Evolutionary conservation across 2,329 filamentous ascomycete genomes (phyloP).

Genomic region (Colletotrichum cordylinicola): DNA sequence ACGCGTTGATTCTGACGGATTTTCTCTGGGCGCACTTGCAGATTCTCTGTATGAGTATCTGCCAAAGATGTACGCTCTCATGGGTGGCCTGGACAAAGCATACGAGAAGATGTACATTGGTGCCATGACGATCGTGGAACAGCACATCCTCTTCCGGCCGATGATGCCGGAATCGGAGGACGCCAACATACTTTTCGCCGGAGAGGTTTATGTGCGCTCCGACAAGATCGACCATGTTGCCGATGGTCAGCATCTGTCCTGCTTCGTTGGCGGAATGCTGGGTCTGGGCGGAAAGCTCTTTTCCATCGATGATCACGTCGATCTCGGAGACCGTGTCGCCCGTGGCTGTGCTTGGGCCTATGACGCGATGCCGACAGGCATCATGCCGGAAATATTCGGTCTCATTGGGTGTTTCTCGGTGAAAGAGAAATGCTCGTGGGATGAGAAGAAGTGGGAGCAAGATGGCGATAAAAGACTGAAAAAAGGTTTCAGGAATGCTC

Average conservation of each 20-base stretch:
- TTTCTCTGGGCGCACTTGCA: constrained; percentile 42
- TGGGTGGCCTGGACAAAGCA: constrained; percentile 58
- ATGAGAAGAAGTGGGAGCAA: constrained; percentile 26
- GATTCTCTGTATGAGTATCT: constrained; percentile 49
- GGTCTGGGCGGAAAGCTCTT: constrained; percentile 54
- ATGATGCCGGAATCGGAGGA: constrained; percentile 66
- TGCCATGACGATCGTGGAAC: constrained; percentile 59
- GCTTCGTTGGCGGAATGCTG: constrained; percentile 57
- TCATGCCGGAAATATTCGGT: constrained; percentile 57
- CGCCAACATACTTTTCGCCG: constrained; percentile 59
- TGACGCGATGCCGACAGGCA: constrained; percentile 48
- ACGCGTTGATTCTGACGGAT: constrained; percentile 37
- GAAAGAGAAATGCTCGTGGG: constrained; percentile 53
- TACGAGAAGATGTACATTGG: constrained; percentile 63
- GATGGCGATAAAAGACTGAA: constrained; percentile 30
- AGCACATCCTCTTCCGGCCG: constrained; percentile 67
- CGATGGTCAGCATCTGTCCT: constrained; percentile 52
- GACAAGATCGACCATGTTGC: constrained; percentile 24
- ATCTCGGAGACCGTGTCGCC: constrained; percentile 48
- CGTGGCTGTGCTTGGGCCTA: constrained; percentile 61
- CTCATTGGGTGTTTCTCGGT: constrained; percentile 42
- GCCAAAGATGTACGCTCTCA: constrained; percentile 57
- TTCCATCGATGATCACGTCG: constrained; percentile 43
- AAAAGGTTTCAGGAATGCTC: constrained; percentile 67
- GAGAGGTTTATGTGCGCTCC: constrained; percentile 28